Conservation (phyloP, 2,329 filamentous ascomycete genomes). For the Nothomitra cinnamomea region DNA sequence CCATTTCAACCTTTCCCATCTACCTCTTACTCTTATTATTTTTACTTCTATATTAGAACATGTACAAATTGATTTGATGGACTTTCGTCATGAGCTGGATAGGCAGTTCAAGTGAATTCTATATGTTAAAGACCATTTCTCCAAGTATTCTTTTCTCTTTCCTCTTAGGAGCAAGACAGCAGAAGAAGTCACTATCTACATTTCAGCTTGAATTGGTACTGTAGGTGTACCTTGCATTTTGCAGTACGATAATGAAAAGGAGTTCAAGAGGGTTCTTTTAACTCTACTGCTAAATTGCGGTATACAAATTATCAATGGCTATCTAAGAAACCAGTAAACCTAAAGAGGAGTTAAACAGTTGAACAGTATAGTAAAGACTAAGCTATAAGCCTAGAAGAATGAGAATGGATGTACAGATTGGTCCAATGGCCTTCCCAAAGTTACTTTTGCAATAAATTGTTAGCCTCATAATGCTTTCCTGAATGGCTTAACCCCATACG, state of each 20-base stretch:
- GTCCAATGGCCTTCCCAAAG: background rate
- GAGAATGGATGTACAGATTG: background rate
- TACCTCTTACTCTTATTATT: no score
- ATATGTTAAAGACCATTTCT: no score
- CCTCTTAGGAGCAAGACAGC: no score
- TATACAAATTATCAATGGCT: background rate
- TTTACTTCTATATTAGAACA: no score
- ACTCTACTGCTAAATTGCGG: background rate
- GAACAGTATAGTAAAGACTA: background rate
- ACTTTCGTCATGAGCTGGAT: no score
- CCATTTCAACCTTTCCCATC: background rate
- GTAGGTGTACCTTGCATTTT: no score
- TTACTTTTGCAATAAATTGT: background rate
- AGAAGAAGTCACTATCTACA: no score
- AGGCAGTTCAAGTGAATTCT: no score
- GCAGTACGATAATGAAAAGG: background rate
- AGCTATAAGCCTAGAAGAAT: background rate
- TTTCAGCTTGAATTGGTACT: no score
- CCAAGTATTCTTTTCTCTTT: no score
- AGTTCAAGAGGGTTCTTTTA: background rate
- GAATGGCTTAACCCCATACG: background rate
- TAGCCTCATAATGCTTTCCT: background rate
- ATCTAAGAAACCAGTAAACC: background rate
- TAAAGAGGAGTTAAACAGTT: background rate
- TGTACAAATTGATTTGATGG: no score